Percentiles rank a stretch among this genome's conserved stretches.
Evolutionary conservation across 805 yeast species (phyloP).

Genomic region (Suhomyces emberorum): DNA sequence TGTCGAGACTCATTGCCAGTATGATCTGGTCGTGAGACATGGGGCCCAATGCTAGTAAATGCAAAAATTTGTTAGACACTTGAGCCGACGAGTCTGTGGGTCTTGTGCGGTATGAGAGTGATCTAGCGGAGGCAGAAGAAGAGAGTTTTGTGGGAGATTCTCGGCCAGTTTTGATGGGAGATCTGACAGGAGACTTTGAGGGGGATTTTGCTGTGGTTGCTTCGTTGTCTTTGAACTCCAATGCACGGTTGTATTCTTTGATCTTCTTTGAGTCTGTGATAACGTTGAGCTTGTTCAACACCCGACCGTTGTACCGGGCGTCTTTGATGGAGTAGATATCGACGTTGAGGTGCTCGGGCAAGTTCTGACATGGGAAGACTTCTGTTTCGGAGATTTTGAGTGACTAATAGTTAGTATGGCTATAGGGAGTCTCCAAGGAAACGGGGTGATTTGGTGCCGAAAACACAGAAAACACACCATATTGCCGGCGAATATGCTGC

Average conservation of each 20-base stretch:
- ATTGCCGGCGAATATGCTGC: neutral
- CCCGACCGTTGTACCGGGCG: conserved; percentile 27
- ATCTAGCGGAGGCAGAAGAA: neutral
- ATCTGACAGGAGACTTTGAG: neutral
- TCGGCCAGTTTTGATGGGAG: conserved; percentile 1
- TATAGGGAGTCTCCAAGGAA: no score
- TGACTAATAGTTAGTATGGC: conserved; percentile 25
- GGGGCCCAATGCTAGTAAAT: conserved; percentile 50
- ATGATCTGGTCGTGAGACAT: conserved; percentile 28
- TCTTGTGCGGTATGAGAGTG: conserved; percentile 5
- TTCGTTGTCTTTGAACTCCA: conserved; percentile 2
- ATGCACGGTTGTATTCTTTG: conserved; percentile 14
- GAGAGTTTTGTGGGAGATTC: neutral
- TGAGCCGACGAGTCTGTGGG: conserved; percentile 4
- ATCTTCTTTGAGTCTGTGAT: conserved; percentile 29
- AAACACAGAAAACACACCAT: no score
- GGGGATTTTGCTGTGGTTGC: conserved; percentile 3
- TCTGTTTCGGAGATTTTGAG: conserved; percentile 25
- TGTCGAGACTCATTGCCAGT: conserved; percentile 7
- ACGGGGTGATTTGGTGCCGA: no score
- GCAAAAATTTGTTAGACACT: conserved; percentile 31
- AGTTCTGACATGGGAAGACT: conserved; percentile 30
- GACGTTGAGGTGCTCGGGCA: conserved; percentile 35
- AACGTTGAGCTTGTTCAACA: conserved; percentile 28
- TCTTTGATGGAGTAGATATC: conserved; percentile 25